Evolutionary conservation across 805 yeast species (phyloP), one percentile per base, ranked within the genome.

Genomic region (Candida rishiriensis): DNA sequence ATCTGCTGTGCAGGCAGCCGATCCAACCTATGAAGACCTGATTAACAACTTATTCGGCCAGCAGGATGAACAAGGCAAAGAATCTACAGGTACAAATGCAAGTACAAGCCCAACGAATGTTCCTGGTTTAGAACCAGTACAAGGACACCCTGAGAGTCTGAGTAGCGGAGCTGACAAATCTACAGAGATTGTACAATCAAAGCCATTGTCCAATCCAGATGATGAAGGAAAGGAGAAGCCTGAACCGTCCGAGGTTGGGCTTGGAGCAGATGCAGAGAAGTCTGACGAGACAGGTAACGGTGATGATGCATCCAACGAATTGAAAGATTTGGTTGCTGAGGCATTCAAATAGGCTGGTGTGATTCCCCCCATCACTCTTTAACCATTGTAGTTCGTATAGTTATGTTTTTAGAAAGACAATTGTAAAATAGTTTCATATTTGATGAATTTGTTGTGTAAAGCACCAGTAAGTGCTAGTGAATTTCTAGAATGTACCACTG

Each of bases 271-370:
- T 10, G 17, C 26, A n/a, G 35, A n/a, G 4, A 29, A 12, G 12
- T 8, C 35, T n/a, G 52, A 48, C 7, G 53, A 45, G 18, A 52
- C 12, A 13, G 55, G 36, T 12, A 47, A 47, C 35, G 50, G 51
- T 10, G 55, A 52, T 17, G 52, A 48, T 30, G 65, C 57, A 14
- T 55, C 61, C 2, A 55, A 59, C 32, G 65, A 61, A 42, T 48
- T 63, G 34, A 63, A 62, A 29, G 60, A 62, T 38, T 51, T 63
- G 34, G 68, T 63, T 37, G 66, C 68, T 0, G 62, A 63, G 38
- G 68, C 68, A 2, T 63, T 63, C 47, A 57, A 61, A 44, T 55
- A 29, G 29, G 5, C 10, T 4, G 4, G 17, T 21, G 37, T 10
- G 21, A 14, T 14, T 15, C 14, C 21, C n/a, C 10, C 6, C 17